phyloP scores from a whole-genome alignment of 352 stramenopile genomes.

The Phytophthora cactorum region DNA sequence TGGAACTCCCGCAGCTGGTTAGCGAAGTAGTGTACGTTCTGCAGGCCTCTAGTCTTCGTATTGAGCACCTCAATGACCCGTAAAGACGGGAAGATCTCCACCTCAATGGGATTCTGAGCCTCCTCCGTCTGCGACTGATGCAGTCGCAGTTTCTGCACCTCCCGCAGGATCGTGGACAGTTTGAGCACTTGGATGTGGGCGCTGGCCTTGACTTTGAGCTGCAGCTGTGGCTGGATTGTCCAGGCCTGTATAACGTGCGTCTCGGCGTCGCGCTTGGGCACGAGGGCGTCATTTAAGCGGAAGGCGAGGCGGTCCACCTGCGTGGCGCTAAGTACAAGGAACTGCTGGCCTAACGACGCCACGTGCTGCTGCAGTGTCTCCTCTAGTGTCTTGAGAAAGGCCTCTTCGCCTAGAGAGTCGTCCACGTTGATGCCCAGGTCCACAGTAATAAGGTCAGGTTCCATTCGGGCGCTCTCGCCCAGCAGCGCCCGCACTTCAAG shows the following conservation, averaged over 20 bases:
- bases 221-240: slow-evolving; percentile 76
- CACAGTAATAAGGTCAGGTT: neutral
- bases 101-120: slow-evolving; percentile 46
- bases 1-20: slow-evolving; percentile 68
- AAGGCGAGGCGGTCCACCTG: slow-evolving; percentile 76
- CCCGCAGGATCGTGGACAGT: slow-evolving; percentile 82
- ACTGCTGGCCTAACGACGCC: slow-evolving; percentile 47
- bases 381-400: slow-evolving; percentile 71
- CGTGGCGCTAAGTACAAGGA: slow-evolving; percentile 68
- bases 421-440: slow-evolving; percentile 53
- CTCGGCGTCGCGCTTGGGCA: slow-evolving; percentile 71
- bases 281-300: slow-evolving; percentile 74
- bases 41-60: slow-evolving; percentile 45
- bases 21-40: slow-evolving; percentile 74
- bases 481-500: slow-evolving; percentile 68
- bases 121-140: slow-evolving; percentile 47
- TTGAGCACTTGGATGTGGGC: slow-evolving; percentile 89
- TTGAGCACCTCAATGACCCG: slow-evolving; percentile 67
- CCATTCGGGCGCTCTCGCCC: slow-evolving; percentile 13
- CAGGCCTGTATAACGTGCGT: slow-evolving; percentile 72
- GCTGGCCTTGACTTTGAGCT: slow-evolving; percentile 70
- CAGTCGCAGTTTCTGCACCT: slow-evolving; percentile 72
- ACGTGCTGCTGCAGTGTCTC: slow-evolving; percentile 73
- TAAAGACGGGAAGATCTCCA: slow-evolving; percentile 87
- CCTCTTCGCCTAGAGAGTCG: slow-evolving; percentile 54